Evolutionary conservation across 1,284 basidiomycete species (phyloP).

Genomic region (Phellopilus nigrolimitatus): DNA sequence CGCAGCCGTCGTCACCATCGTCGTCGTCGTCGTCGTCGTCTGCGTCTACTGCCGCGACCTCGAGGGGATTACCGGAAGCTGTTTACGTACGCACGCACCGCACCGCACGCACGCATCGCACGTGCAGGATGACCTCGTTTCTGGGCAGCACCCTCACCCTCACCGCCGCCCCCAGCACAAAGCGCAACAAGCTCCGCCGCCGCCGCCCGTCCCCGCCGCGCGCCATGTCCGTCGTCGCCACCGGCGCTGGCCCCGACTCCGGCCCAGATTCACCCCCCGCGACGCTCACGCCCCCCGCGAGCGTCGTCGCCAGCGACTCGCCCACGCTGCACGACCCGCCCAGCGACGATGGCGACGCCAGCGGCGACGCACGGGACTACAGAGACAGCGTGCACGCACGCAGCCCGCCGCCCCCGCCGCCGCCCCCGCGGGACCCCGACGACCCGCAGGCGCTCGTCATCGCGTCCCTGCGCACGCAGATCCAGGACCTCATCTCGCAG

Average conservation of each 20-base stretch:
- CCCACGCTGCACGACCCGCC: slow-evolving; percentile 12
- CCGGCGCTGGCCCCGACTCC: slow-evolving; percentile 1
- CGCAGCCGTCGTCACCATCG: not conserved
- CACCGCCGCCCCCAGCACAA: slow-evolving; percentile 17
- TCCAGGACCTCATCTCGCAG: slow-evolving; percentile 84
- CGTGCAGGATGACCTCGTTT: slow-evolving; percentile 8
- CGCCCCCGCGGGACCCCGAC: too few species aligned
- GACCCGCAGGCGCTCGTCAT: slow-evolving; percentile 77
- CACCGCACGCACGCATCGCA: not conserved
- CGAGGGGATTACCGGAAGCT: not conserved
- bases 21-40: not conserved
- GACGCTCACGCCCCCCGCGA: slow-evolving; percentile 1
- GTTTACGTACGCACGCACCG: slow-evolving; percentile 6
- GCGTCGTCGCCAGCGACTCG: slow-evolving; percentile 11
- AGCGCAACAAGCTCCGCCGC: slow-evolving; percentile 19
- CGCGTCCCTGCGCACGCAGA: slow-evolving; percentile 70
- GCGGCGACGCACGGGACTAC: too few species aligned
- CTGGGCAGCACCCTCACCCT: slow-evolving; percentile 7
- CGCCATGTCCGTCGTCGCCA: slow-evolving; percentile 16
- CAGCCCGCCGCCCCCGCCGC: too few species aligned
- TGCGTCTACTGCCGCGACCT: not conserved
- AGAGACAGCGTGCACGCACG: too few species aligned
- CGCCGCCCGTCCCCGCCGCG: slow-evolving; percentile 11
- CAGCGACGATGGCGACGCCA: slow-evolving; percentile 3
- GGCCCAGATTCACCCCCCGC: too few species aligned